These are phyloP conservation scores for Pharnaceum exiguum DNA, from an alignment of 148 eudicot genomes.

Conservation along the genomic window DNA sequence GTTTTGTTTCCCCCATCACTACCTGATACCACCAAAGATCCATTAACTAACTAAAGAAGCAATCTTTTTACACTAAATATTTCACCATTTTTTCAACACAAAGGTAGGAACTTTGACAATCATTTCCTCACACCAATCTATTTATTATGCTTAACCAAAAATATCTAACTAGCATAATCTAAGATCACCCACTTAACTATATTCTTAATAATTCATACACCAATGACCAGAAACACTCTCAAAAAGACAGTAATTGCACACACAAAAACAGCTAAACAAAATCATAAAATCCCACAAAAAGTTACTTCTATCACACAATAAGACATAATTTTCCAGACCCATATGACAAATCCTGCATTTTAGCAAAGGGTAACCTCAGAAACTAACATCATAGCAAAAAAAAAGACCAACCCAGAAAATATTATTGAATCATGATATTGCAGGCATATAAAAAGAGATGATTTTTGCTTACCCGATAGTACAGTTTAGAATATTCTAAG, in stretches of 20 bases:
- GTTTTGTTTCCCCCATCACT: slow-evolving; percentile 39
- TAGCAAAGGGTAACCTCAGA: neutral
- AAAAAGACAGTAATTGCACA: too few relatives aligned
- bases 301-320: neutral
- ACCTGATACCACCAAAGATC: slow-evolving; percentile 19
- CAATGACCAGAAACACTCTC: neutral
- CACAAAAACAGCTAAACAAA: too few relatives aligned
- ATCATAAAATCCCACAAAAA: too few relatives aligned
- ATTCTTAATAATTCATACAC: neutral
- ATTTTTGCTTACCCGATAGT: too few relatives aligned
- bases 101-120: too few relatives aligned
- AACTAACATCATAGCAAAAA: neutral
- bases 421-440: neutral
- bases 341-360: neutral
- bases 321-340: neutral
- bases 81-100: too few relatives aligned
- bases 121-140: too few relatives aligned
- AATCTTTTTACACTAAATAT: neutral
- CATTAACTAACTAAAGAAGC: neutral
- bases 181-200: neutral
- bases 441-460: too few relatives aligned
- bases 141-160: slow-evolving; percentile 5
- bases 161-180: neutral
- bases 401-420: neutral
- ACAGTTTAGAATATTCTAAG: too few relatives aligned